phyloP scores from a whole-genome alignment of 371 early-diverging fungal species.

The Haplosporangium sp. region DNA sequence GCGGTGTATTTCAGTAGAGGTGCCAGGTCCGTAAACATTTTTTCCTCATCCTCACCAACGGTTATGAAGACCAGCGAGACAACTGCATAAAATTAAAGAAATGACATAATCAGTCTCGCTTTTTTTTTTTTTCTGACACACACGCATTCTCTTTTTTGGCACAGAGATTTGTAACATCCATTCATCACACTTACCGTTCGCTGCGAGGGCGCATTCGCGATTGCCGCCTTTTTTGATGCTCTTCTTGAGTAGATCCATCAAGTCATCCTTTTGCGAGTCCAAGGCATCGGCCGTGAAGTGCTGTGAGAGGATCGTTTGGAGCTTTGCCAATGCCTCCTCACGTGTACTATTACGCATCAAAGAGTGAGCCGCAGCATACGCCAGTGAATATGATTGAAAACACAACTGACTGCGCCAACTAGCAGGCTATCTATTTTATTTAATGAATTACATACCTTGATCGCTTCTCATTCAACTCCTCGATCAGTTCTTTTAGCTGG shows the following conservation, averaged over 20 bases:
- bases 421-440: no score
- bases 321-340: conserved; percentile 59
- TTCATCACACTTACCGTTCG: conserved; percentile 55
- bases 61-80: conserved; percentile 75
- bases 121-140: background rate
- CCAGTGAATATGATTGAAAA: background rate
- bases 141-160: background rate
- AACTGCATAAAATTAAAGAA: conserved; percentile 34
- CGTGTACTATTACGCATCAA: conserved; percentile 51
- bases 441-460: conserved; percentile 51
- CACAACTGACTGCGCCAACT: conserved; percentile 7
- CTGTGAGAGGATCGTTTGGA: conserved; percentile 59
- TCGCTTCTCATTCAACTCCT: conserved; percentile 59
- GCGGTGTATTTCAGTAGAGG: conserved; percentile 62
- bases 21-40: conserved; percentile 65
- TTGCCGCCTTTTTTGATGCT: conserved; percentile 63
- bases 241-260: conserved; percentile 67
- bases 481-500: conserved; percentile 53
- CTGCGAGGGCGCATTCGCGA: conserved; percentile 71
- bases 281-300: conserved; percentile 62
- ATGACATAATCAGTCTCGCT: conserved; percentile 2
- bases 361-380: background rate
- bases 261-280: conserved; percentile 54
- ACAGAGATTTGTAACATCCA: background rate
- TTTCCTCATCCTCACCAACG: conserved; percentile 73